A percentile compares a stretch with the other conserved stretches of the same genome.
Conservation (phyloP, 768 basidiomycete species). For the Lyophyllum shimeji region DNA sequence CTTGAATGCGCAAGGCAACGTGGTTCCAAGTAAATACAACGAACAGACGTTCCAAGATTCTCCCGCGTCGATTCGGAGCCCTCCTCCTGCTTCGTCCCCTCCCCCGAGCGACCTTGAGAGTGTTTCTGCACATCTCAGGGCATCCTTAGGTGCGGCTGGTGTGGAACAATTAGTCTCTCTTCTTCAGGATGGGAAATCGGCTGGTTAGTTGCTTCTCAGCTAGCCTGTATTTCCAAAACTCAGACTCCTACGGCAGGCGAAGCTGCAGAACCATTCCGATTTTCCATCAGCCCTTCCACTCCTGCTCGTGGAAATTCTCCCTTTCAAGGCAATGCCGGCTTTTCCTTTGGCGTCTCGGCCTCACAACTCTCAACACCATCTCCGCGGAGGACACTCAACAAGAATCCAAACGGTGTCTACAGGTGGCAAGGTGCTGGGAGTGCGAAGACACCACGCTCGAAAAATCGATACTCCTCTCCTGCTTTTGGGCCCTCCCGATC, state of each 20-base stretch:
- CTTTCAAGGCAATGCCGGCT: slow-evolving; percentile 19
- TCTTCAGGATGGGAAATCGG: slow-evolving; percentile 49
- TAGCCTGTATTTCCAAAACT: slow-evolving; percentile 1
- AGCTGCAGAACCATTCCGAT: slow-evolving; percentile 59
- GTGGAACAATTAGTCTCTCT: slow-evolving; percentile 23
- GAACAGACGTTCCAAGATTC: slow-evolving; percentile 8
- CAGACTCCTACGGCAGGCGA: slow-evolving; percentile 22
- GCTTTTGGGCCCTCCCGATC: slow-evolving; percentile 61
- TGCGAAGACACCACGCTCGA: slow-evolving; percentile 47
- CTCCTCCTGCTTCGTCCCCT: slow-evolving; percentile 22
- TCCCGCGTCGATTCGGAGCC: background rate
- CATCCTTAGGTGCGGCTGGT: slow-evolving; percentile 7
- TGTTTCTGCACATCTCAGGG: slow-evolving; percentile 11
- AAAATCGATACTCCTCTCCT: slow-evolving; percentile 73
- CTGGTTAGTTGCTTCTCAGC: slow-evolving; percentile 26
- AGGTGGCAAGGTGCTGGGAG: slow-evolving; percentile 78
- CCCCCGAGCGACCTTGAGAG: slow-evolving; percentile 46
- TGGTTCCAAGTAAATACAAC: slow-evolving; percentile 5
- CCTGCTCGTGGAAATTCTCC: slow-evolving; percentile 39
- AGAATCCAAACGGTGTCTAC: slow-evolving; percentile 75
- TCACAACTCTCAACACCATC: slow-evolving; percentile 25
- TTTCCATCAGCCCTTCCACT: slow-evolving; percentile 46
- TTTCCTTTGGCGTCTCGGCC: slow-evolving; percentile 19
- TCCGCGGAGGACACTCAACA: slow-evolving; percentile 54
- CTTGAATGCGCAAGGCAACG: slow-evolving; percentile 6